Conservation (phyloP, 1,284 basidiomycete genomes). For the Sphagnurus paluster region DNA sequence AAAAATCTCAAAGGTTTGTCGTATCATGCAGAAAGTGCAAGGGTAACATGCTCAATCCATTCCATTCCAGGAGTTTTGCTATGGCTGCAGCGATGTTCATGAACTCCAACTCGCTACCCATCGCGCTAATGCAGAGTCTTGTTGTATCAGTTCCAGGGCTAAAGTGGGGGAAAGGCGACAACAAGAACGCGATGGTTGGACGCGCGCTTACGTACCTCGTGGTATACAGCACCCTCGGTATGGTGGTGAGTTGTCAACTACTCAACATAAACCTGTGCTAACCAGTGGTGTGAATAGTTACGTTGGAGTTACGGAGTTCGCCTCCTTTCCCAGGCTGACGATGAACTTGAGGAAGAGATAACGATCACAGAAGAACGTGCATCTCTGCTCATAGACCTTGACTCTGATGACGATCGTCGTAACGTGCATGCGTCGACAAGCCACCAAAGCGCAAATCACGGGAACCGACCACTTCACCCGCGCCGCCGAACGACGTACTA, state of each 20-base stretch:
- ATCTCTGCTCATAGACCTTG: conserved; percentile 24
- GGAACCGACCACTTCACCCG: too few relatives aligned
- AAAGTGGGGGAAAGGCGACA: conserved; percentile 83
- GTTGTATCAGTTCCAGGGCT: conserved; percentile 83
- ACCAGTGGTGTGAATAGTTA: conserved; percentile 46
- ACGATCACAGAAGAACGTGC: conserved; percentile 21
- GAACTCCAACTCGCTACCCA: conserved; percentile 93
- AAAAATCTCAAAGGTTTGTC: conserved; percentile 60
- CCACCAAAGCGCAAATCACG: too few relatives aligned
- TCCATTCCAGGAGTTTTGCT: conserved; percentile 66
- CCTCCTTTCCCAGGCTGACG: conserved; percentile 74
- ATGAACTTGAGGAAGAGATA: conserved; percentile 26
- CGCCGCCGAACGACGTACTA: conserved; percentile 45
- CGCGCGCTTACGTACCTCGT: conserved; percentile 92
- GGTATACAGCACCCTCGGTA: conserved; percentile 90
- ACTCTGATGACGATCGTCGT: neutral
- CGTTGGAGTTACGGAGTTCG: conserved; percentile 89
- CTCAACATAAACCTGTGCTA: neutral
- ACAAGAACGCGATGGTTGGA: conserved; percentile 85
- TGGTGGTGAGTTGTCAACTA: conserved; percentile 66
- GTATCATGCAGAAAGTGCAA: neutral
- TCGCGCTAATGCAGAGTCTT: conserved; percentile 89
- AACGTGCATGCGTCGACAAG: conserved; percentile 5
- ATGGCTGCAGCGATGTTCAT: conserved; percentile 87
- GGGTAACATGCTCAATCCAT: conserved; percentile 4